Evolutionary conservation across 768 basidiomycete genomes (phyloP).

Genomic region (Suillus subalutaceus): DNA sequence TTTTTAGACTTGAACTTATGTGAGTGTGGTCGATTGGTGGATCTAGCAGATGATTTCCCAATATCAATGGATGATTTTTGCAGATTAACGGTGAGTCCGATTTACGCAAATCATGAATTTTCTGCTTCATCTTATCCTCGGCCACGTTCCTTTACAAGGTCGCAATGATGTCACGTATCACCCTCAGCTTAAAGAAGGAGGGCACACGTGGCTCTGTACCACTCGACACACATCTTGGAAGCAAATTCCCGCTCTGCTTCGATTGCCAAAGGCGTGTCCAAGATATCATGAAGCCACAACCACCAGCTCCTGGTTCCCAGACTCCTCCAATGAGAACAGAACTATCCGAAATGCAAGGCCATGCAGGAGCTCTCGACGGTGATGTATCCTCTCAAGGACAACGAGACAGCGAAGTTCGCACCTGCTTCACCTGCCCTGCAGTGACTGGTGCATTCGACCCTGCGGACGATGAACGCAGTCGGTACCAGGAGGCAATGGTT

Average conservation of each 20-base stretch:
- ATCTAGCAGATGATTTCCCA: not conserved
- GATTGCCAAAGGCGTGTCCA: not conserved
- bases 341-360: not conserved
- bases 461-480: not conserved
- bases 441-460: not conserved
- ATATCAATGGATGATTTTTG: not conserved
- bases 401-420: not conserved
- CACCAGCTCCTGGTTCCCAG: not conserved
- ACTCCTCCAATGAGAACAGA: not conserved
- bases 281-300: not conserved
- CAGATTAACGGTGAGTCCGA: conserved; percentile 2
- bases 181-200: conserved; percentile 57
- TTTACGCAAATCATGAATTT: not conserved
- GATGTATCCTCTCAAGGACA: not conserved
- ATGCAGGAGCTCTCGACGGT: not conserved
- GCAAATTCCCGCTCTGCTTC: not conserved
- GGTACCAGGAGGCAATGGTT: not conserved
- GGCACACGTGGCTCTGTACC: not conserved
- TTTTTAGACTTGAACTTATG: conserved; percentile 6
- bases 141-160: conserved; percentile 37
- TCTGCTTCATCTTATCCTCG: conserved; percentile 3
- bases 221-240: not conserved
- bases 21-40: not conserved
- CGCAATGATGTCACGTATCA: conserved; percentile 71
- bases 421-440: not conserved